Conservation (phyloP, 805 yeast species). For the Tetrapisispora arboricola region DNA sequence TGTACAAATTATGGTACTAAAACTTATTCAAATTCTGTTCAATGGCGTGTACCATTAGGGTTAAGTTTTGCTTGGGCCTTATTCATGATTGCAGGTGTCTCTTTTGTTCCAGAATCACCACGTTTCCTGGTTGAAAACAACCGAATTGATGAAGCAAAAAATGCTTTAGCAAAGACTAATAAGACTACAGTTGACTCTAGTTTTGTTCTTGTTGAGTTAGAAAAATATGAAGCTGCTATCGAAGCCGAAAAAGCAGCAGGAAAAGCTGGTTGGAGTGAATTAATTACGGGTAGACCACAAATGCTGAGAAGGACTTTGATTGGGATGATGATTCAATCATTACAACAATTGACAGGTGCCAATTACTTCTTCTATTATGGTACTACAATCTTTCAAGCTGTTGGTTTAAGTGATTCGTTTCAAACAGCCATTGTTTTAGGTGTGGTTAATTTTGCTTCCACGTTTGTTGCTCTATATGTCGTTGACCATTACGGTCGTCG, state of each 20-base stretch:
- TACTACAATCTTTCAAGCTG: slow-evolving; percentile 52
- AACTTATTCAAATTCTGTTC: slow-evolving; percentile 35
- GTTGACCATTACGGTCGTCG: slow-evolving; percentile 52
- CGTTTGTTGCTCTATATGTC: slow-evolving; percentile 41
- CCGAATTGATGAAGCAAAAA: slow-evolving; percentile 51
- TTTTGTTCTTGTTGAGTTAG: slow-evolving; percentile 47
- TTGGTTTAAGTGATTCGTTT: slow-evolving; percentile 50
- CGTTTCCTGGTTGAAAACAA: slow-evolving; percentile 52
- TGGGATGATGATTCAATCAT: slow-evolving; percentile 50
- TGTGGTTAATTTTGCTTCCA: slow-evolving; percentile 50
- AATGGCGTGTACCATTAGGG: slow-evolving; percentile 72
- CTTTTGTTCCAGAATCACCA: slow-evolving; percentile 68
- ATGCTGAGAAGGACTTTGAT: slow-evolving; percentile 38
- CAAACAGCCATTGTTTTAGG: slow-evolving; percentile 53
- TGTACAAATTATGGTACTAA: slow-evolving; percentile 58
- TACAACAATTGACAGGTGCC: slow-evolving; percentile 64
- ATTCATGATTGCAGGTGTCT: slow-evolving; percentile 31
- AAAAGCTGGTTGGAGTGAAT: slow-evolving; percentile 54
- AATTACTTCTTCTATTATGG: slow-evolving; percentile 64
- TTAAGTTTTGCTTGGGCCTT: slow-evolving; percentile 43
- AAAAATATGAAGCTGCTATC: slow-evolving; percentile 48
- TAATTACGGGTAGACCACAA: slow-evolving; percentile 58
- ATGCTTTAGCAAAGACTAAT: slow-evolving; percentile 49
- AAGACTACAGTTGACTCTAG: slow-evolving; percentile 43
- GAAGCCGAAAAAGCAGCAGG: slow-evolving; percentile 55